Evolutionary conservation across 139 green algal species (phyloP).

Genomic region (Chlorella ohadii): DNA sequence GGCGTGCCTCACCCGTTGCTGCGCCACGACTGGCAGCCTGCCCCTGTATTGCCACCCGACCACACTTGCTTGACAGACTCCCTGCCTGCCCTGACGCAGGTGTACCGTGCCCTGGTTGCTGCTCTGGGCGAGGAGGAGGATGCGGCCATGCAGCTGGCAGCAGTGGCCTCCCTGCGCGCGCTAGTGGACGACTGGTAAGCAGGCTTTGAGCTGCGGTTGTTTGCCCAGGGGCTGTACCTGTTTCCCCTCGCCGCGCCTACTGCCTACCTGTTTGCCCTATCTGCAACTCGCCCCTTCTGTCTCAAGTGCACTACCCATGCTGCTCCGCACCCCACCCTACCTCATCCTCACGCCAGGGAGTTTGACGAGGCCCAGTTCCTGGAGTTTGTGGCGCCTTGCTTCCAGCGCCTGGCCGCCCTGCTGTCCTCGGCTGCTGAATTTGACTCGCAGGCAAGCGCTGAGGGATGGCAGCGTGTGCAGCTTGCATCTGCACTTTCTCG

Average conservation of each 20-base stretch:
- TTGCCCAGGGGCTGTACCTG: no score
- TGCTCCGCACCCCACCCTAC: not conserved
- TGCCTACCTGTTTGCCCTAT: not conserved
- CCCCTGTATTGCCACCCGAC: no score
- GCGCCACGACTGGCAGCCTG: no score
- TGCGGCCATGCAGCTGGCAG: slow-evolving; percentile 66
- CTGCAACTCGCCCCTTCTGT: not conserved
- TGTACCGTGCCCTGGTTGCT: slow-evolving; percentile 62
- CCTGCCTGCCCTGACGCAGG: no score
- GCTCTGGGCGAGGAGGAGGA: slow-evolving; percentile 58
- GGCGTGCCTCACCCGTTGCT: no score
- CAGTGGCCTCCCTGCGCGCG: slow-evolving; percentile 59
- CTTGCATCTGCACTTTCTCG: no score
- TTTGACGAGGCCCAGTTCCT: slow-evolving; percentile 77
- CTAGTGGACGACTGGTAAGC: slow-evolving; percentile 82
- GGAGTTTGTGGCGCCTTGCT: slow-evolving; percentile 52
- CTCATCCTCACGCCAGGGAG: slow-evolving; percentile 28
- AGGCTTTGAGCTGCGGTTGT: no score
- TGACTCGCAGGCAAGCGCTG: slow-evolving; percentile 57
- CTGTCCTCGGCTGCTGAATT: slow-evolving; percentile 60
- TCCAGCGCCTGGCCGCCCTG: slow-evolving; percentile 61
- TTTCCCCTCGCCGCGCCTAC: no score
- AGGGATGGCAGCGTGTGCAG: no score
- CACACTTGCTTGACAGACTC: no score
- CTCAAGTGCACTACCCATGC: no score